A percentile compares a stretch with the other conserved stretches of the same genome.
Evolutionary conservation across 2,329 filamentous ascomycete species (phyloP).

Genomic region (Fusarium guadeloupense): DNA sequence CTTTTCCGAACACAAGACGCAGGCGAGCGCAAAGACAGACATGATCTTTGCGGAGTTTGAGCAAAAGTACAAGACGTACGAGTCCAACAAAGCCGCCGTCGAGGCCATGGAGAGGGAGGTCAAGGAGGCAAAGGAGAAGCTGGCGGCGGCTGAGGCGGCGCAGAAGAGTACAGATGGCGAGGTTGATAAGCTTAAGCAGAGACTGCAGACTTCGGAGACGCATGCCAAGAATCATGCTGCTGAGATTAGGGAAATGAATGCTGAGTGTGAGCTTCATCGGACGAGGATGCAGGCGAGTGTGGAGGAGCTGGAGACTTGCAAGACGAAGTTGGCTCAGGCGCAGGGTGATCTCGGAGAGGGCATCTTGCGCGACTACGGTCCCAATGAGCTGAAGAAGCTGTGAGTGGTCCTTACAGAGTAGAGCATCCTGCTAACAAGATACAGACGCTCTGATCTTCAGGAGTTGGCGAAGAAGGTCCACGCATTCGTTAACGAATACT

Average conservation of each 20-base stretch:
- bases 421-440: neutral
- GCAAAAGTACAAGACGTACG: conserved; percentile 40
- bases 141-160: conserved; percentile 53
- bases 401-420: conserved; percentile 5
- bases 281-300: conserved; percentile 34
- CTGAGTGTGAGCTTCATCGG: conserved; percentile 40
- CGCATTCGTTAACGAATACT: conserved; percentile 41
- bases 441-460: conserved; percentile 38
- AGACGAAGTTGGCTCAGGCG: conserved; percentile 33
- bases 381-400: conserved; percentile 38
- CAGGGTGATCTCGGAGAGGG: conserved; percentile 40
- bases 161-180: conserved; percentile 53
- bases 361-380: conserved; percentile 28
- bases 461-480: conserved; percentile 39
- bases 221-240: conserved; percentile 27
- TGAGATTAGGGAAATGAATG: conserved; percentile 42
- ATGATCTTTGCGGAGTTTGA: conserved; percentile 39
- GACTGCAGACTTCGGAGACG: conserved; percentile 26
- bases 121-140: conserved; percentile 52
- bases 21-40: conserved; percentile 34
- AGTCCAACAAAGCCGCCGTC: conserved; percentile 38
- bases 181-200: conserved; percentile 51
- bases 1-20: conserved; percentile 34
- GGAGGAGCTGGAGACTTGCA: conserved; percentile 30
- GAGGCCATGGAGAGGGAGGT: conserved; percentile 58